Conservation (phyloP, 1,284 basidiomycete species). For the Apiotrichum gamsii region DNA sequence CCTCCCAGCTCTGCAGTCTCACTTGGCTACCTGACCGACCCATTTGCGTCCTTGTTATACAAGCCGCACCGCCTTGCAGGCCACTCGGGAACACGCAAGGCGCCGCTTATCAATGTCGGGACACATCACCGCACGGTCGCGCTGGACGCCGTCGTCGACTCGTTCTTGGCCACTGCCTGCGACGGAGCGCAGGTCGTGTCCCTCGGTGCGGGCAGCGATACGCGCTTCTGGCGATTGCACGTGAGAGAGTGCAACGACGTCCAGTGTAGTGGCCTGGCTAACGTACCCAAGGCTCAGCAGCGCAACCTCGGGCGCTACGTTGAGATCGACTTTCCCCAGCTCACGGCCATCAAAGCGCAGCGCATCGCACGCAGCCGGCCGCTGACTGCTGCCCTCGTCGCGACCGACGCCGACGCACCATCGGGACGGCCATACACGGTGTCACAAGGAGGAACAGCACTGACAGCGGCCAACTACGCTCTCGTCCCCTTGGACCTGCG, state of each 20-base stretch:
- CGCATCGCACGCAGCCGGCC: slow-evolving; percentile 65
- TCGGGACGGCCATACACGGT: slow-evolving; percentile 23
- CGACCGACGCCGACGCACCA: not conserved
- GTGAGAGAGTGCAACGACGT: too few relatives aligned
- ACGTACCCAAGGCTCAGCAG: too few relatives aligned
- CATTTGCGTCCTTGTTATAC: slow-evolving; percentile 59
- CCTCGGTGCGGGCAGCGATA: slow-evolving; percentile 87
- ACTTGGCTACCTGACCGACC: slow-evolving; percentile 68
- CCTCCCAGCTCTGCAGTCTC: slow-evolving; percentile 57
- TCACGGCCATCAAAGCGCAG: slow-evolving; percentile 76
- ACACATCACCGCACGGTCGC: slow-evolving; percentile 78
- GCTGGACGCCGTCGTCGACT: slow-evolving; percentile 70
- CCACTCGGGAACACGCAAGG: slow-evolving; percentile 26
- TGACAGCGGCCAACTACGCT: slow-evolving; percentile 63
- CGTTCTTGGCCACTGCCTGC: slow-evolving; percentile 56
- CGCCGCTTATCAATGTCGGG: slow-evolving; percentile 91
- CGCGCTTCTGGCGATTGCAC: slow-evolving; percentile 81
- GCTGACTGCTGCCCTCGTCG: slow-evolving; percentile 46
- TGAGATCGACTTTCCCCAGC: slow-evolving; percentile 84
- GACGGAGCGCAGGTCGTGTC: slow-evolving; percentile 68
- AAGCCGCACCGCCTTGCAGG: slow-evolving; percentile 19
- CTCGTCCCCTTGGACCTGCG: slow-evolving; percentile 72
- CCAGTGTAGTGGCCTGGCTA: too few relatives aligned
- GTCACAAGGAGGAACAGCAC: slow-evolving; percentile 59
- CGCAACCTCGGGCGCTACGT: slow-evolving; percentile 53